Percentiles rank a stretch among this genome's conserved stretches.
Conservation (phyloP, 495 filamentous ascomycete species). For the Podospora australis region DNA sequence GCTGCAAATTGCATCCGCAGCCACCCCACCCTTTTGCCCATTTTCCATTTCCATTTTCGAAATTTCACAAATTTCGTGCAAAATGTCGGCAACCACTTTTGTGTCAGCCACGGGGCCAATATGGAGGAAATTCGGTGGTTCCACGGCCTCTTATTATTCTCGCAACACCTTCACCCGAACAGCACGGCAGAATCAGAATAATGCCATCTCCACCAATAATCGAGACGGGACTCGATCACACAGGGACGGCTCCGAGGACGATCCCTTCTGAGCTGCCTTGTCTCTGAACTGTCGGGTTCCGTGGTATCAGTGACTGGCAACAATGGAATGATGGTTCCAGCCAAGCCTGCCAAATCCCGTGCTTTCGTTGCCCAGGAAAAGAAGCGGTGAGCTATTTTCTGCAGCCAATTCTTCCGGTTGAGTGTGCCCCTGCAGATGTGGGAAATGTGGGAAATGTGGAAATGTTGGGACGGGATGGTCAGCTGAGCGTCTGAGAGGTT, state of each 20-base stretch:
- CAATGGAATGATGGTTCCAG: not conserved
- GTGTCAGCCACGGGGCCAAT: not conserved
- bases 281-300: not conserved
- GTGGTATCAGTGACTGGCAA: not conserved
- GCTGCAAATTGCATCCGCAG: not conserved
- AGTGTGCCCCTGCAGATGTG: constrained; percentile 21
- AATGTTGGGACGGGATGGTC: constrained; percentile 24
- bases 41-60: not conserved
- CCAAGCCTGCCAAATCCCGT: constrained; percentile 10
- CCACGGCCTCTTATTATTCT: not conserved
- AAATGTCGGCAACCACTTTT: not conserved
- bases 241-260: no score
- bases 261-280: no score
- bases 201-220: no score
- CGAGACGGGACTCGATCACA: not conserved
- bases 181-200: not conserved
- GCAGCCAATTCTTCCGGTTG: constrained; percentile 25
- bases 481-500: constrained; percentile 17
- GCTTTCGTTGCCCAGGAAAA: constrained; percentile 16
- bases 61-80: not conserved
- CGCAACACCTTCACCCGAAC: not conserved
- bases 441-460: constrained; percentile 6
- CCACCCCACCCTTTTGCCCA: not conserved
- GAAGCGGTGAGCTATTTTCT: constrained; percentile 27
- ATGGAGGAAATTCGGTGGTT: not conserved